Conservation (phyloP, 1,284 basidiomycete genomes). For the Cystobasidium pallidum region DNA sequence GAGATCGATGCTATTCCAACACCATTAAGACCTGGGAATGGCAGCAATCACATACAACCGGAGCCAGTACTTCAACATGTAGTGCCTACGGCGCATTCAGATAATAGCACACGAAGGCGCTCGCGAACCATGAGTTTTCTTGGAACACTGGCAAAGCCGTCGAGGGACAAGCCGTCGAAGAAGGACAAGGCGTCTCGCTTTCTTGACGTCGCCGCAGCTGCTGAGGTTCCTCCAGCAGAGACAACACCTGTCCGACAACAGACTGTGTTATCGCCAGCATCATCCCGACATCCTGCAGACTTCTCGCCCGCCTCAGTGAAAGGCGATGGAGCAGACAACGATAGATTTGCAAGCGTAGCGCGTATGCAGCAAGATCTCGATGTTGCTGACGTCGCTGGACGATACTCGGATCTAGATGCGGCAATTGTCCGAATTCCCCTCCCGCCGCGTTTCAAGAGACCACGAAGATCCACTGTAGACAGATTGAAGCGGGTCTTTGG, state of each 20-base stretch:
- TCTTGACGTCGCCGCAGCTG: neutral
- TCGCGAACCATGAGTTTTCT: neutral
- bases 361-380: neutral
- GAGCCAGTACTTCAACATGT: neutral
- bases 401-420: neutral
- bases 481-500: neutral
- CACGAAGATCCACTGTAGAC: neutral
- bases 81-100: neutral
- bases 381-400: neutral
- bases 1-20: neutral
- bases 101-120: neutral
- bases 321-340: neutral
- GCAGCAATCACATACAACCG: neutral
- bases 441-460: neutral
- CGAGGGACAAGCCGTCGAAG: no score
- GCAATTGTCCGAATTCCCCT: neutral
- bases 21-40: neutral
- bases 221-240: neutral
- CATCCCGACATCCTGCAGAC: neutral
- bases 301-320: neutral
- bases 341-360: neutral
- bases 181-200: neutral
- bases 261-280: neutral
- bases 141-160: neutral
- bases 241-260: neutral